Evolutionary conservation across 805 yeast species (phyloP).

Genomic region (Candida multigemmis): DNA sequence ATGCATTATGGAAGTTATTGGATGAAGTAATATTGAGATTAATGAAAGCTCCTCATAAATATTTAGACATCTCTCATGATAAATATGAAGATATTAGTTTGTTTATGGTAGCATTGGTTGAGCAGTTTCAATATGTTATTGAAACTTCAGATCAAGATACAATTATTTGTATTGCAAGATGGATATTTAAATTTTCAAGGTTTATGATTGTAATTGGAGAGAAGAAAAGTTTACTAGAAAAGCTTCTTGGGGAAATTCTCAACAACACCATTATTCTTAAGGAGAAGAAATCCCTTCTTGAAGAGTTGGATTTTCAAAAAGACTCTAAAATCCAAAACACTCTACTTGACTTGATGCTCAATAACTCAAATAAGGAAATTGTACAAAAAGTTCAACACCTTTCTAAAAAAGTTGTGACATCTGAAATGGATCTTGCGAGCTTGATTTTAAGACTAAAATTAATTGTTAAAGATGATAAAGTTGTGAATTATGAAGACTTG

Average conservation of each 20-base stretch:
- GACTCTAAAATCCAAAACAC: too few relatives aligned
- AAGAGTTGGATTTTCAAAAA: too few relatives aligned
- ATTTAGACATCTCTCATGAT: slow-evolving; percentile 47
- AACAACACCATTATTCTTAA: too few relatives aligned
- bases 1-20: slow-evolving; percentile 48
- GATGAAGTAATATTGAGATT: slow-evolving; percentile 73
- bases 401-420: slow-evolving; percentile 31
- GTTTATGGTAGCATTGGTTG: slow-evolving; percentile 35
- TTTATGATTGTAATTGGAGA: too few relatives aligned
- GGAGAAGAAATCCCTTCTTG: too few relatives aligned
- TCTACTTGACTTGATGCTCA: too few relatives aligned
- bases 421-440: slow-evolving; percentile 41
- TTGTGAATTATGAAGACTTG: slow-evolving; percentile 10
- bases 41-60: slow-evolving; percentile 73
- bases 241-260: too few relatives aligned
- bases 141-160: slow-evolving; percentile 11
- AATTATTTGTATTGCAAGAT: too few relatives aligned
- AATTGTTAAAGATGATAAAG: slow-evolving; percentile 13
- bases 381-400: too few relatives aligned
- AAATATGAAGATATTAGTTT: slow-evolving; percentile 20
- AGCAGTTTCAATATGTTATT: slow-evolving; percentile 57
- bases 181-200: too few relatives aligned
- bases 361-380: too few relatives aligned
- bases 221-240: too few relatives aligned
- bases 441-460: slow-evolving; percentile 29